Percentiles rank a stretch among this genome's conserved stretches.
These are phyloP conservation scores for Collybiopsis luxurians DNA, from an alignment of 768 basidiomycete genomes.

Conservation along the genomic window DNA sequence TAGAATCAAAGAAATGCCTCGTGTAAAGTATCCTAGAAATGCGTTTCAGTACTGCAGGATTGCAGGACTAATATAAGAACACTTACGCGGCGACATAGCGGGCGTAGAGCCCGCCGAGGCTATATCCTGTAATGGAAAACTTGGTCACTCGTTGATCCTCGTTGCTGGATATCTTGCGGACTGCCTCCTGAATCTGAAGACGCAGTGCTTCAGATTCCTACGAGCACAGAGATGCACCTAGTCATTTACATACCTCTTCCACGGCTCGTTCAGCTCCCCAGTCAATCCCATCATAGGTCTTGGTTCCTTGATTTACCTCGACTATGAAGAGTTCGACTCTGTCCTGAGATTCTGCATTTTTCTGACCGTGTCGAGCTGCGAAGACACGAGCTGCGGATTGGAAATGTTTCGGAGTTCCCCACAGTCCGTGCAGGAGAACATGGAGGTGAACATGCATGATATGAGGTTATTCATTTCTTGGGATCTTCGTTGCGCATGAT, in stretches of 20 bases:
- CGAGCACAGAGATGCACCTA: not conserved
- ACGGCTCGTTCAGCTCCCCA: constrained; percentile 29
- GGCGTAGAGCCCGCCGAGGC: constrained; percentile 33
- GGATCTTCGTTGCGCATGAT: too few relatives aligned
- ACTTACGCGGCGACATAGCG: constrained; percentile 29
- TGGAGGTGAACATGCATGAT: constrained; percentile 14
- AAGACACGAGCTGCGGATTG: constrained; percentile 16
- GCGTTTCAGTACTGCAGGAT: not conserved
- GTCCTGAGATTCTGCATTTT: not conserved
- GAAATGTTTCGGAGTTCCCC: constrained; percentile 25
- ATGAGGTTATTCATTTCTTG: too few relatives aligned
- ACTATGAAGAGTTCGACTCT: constrained; percentile 24
- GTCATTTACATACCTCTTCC: not conserved
- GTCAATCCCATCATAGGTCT: constrained; percentile 33
- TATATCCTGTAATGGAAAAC: constrained; percentile 29
- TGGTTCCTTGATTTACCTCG: constrained; percentile 17
- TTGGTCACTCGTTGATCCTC: constrained; percentile 19
- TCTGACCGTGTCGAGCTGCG: not conserved
- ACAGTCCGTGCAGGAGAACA: constrained; percentile 24
- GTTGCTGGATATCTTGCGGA: constrained; percentile 18
- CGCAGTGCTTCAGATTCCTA: too few relatives aligned
- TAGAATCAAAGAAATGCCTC: constrained; percentile 27
- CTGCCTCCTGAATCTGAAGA: constrained; percentile 18
- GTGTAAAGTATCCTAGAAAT: constrained; percentile 15
- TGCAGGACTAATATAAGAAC: not conserved